phyloP scores from a whole-genome alignment of 2,329 filamentous ascomycete genomes.

The Podosphaera leucotricha region DNA sequence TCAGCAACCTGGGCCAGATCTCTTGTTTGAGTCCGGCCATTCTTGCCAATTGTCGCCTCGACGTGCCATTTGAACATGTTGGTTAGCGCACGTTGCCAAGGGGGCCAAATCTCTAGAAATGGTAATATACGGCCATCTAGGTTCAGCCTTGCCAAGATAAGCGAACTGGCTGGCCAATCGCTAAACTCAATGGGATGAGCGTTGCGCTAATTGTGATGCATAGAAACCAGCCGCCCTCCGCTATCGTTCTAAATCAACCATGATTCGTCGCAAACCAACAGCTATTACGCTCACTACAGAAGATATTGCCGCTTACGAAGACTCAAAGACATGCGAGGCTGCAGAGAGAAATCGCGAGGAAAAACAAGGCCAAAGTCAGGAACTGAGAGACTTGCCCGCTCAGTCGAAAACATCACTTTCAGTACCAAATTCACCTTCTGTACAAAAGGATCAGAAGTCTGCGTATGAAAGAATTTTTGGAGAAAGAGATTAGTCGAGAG shows the following conservation, averaged over 20 bases:
- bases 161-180: not conserved
- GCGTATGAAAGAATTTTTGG: not conserved
- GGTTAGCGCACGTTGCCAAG: not conserved
- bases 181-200: too few species aligned
- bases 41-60: constrained; percentile 13
- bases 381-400: not conserved
- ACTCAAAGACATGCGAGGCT: constrained; percentile 24
- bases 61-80: constrained; percentile 17
- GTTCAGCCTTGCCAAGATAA: not conserved
- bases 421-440: not conserved
- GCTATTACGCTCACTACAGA: constrained; percentile 43
- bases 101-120: too few species aligned
- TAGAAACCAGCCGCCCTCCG: not conserved
- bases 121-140: too few species aligned
- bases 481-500: not conserved
- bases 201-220: not conserved
- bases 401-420: not conserved
- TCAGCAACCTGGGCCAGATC: constrained; percentile 7
- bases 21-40: constrained; percentile 7
- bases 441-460: not conserved
- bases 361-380: constrained; percentile 6
- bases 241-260: constrained; percentile 12
- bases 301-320: constrained; percentile 48
- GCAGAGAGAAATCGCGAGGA: constrained; percentile 3
- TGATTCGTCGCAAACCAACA: constrained; percentile 46